Evolutionary conservation across 352 stramenopile species (phyloP).

Genomic region (Phytophthora ohioensis): DNA sequence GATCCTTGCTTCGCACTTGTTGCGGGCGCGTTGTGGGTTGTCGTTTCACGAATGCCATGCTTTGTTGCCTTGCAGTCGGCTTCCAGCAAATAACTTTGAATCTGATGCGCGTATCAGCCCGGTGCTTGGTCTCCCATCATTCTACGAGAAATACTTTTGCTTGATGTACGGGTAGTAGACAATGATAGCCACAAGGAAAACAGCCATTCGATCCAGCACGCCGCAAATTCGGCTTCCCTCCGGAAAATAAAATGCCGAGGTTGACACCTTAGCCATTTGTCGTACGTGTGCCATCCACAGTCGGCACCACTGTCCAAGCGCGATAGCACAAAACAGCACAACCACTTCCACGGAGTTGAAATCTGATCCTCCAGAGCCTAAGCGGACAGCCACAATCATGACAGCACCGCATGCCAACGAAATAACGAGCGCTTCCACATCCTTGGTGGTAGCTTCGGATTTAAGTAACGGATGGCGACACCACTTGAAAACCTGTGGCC

Average conservation of each 20-base stretch:
- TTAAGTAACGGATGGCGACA: constrained; percentile 36
- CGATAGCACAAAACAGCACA: constrained; percentile 52
- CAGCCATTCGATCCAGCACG: constrained; percentile 51
- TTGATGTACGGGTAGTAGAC: constrained; percentile 66
- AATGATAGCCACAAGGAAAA: constrained; percentile 56
- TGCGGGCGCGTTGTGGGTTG: background rate
- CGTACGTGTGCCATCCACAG: constrained; percentile 49
- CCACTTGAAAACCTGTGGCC: constrained; percentile 34
- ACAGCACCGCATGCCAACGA: constrained; percentile 43
- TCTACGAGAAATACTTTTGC: constrained; percentile 41
- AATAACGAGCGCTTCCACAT: constrained; percentile 43
- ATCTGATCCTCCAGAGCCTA: constrained; percentile 28
- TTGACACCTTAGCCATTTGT: constrained; percentile 53
- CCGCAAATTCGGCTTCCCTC: constrained; percentile 42
- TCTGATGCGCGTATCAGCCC: background rate
- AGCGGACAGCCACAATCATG: constrained; percentile 45
- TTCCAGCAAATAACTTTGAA: background rate
- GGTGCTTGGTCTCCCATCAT: background rate
- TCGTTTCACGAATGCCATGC: background rate
- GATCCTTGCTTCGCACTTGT: background rate
- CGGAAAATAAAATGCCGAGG: constrained; percentile 56
- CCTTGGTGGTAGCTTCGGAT: constrained; percentile 29
- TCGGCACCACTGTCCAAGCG: constrained; percentile 49
- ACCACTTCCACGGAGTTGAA: constrained; percentile 46
- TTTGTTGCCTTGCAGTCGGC: constrained; percentile 2